These are phyloP conservation scores for Rhodotorula kratochvilovae DNA, from an alignment of 768 basidiomycete genomes.

Conservation along the genomic window DNA sequence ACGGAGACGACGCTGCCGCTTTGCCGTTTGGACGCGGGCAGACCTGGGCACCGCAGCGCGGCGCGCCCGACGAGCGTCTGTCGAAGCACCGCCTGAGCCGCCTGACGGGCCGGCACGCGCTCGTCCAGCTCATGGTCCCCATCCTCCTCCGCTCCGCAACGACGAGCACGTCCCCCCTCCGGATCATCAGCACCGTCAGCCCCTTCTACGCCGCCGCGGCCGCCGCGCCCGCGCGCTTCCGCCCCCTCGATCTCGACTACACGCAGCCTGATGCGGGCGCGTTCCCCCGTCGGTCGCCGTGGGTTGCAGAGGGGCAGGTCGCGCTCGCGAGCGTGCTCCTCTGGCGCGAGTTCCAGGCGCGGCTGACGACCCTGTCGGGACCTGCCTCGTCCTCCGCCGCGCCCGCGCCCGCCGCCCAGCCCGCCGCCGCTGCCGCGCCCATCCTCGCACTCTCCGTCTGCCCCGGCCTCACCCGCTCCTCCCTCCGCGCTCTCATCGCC, in stretches of 20 bases:
- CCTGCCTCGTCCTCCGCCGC: conserved; percentile 58
- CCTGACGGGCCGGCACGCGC: conserved; percentile 29
- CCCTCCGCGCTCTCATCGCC: conserved; percentile 18
- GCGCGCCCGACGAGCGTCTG: neutral
- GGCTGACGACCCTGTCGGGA: conserved; percentile 75
- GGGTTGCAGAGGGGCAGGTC: conserved; percentile 57
- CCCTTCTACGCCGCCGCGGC: conserved; percentile 83
- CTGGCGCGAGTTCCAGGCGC: conserved; percentile 73
- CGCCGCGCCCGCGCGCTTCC: conserved; percentile 48
- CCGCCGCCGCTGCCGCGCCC: conserved; percentile 54
- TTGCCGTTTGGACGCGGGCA: conserved; percentile 54
- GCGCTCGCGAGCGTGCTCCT: conserved; percentile 60
- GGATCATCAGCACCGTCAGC: conserved; percentile 79
- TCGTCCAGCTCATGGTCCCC: conserved; percentile 34
- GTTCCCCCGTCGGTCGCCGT: conserved; percentile 51
- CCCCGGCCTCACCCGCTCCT: conserved; percentile 66
- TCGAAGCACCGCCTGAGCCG: conserved; percentile 2
- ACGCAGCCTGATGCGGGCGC: conserved; percentile 22
- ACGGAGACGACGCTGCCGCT: conserved; percentile 58
- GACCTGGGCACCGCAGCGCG: neutral
- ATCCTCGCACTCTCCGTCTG: conserved; percentile 69
- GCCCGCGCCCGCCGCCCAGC: neutral
- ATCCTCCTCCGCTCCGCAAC: conserved; percentile 24
- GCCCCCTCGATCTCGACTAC: conserved; percentile 37
- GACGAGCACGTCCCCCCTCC: conserved; percentile 52